Evolutionary conservation across 495 filamentous ascomycete genomes (phyloP), one percentile per base, ranked within the genome.

Genomic region (Xylaria nigripes): DNA sequence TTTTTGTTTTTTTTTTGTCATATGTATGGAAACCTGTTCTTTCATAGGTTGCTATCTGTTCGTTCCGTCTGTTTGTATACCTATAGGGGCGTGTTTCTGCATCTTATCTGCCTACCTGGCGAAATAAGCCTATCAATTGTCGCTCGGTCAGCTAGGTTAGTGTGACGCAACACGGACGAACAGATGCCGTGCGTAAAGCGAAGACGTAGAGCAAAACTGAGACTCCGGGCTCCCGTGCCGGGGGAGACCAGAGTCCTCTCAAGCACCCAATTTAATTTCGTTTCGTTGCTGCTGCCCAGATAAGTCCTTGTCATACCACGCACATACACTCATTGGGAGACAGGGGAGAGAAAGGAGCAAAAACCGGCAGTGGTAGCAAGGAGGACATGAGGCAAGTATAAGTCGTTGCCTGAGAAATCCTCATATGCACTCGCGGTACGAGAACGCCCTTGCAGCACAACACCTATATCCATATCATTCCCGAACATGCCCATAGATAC

Each of bases 101-200:
- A 19, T 52, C 29, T 29, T 27, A 19, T 51, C 25, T 16, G 29
- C 38, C 24, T 32, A 45, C 19, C 40, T 21, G 34, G n/a, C 41
- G 2, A 30, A 23, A 12, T 41, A 23, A 19, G 27, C 24, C 48
- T 43, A 51, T 51, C 24, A 18, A 38, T 36, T 51, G 36, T 24
- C 34, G 16, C 22, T 44, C 42, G 3, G 23, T 36, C 3, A 34
- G 48, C 48, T 27, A 13, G 18, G 40, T 51, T 27, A 34, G 50
- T 15, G 36, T 48, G 24, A 40, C 43, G 43, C 38, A 23, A 51
- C 16, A 51, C 49, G 18, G 41, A 45, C 50, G 27, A 34, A 48
- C 45, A 38, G 27, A 16, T 12, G 15, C 29, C 10, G n/a, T 54
- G 13, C 42, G 44, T 48, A 42, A 54, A 45, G 50, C 42, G 38